These are phyloP conservation scores for Metschnikowia baotianmanensis DNA, from an alignment of 805 yeast genomes.

Conservation along the genomic window DNA sequence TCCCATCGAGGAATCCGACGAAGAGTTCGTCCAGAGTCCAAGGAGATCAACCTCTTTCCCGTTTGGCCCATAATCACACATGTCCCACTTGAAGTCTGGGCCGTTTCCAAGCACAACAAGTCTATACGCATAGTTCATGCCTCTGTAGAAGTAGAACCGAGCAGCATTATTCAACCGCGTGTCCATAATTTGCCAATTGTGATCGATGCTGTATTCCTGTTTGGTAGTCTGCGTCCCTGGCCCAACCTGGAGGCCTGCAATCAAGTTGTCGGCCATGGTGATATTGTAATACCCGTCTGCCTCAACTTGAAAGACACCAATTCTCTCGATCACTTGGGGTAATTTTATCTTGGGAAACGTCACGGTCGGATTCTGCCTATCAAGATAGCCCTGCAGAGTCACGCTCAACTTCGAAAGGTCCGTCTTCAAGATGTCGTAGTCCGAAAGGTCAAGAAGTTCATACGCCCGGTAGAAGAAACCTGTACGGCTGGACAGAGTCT, in stretches of 20 bases:
- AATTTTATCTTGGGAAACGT: background rate
- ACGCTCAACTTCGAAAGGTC: background rate
- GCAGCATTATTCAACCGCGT: background rate
- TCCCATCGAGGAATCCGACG: no score
- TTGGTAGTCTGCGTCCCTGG: background rate
- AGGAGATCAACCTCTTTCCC: conserved; percentile 3
- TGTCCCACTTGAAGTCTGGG: background rate
- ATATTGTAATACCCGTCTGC: background rate
- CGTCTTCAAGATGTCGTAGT: background rate
- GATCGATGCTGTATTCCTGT: background rate
- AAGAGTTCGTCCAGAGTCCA: background rate
- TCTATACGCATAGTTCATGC: conserved; percentile 2
- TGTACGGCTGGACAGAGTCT: background rate
- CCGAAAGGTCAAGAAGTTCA: background rate
- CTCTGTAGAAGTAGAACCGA: background rate
- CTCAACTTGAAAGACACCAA: background rate
- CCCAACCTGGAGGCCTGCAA: conserved; percentile 4
- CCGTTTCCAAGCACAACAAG: conserved; percentile 3
- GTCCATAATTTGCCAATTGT: conserved; percentile 2
- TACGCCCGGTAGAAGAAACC: conserved; percentile 1
- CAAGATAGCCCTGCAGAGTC: conserved; percentile 1
- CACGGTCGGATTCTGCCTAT: background rate
- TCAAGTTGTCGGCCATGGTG: background rate
- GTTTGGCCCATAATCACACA: background rate
- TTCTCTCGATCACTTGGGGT: background rate